Conservation (phyloP, 768 basidiomycete species). For the Lactarius tabidus region DNA sequence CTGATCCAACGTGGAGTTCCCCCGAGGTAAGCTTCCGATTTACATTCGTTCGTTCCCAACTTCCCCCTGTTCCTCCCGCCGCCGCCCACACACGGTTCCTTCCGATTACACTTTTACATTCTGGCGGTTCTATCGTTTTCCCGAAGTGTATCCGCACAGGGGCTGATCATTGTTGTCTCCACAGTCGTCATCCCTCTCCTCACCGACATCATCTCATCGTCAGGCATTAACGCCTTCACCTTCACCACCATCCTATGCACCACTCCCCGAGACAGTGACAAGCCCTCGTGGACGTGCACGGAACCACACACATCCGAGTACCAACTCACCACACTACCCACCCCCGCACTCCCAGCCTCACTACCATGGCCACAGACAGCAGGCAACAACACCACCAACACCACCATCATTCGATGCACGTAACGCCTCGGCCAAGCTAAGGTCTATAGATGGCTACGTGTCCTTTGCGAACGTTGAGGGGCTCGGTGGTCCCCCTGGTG, state of each 20-base stretch:
- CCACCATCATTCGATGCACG: conserved; percentile 53
- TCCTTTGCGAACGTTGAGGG: conserved; percentile 67
- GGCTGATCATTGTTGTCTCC: neutral
- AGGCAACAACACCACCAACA: conserved; percentile 31
- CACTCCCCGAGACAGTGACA: conserved; percentile 6
- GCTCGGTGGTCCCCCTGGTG: conserved; percentile 55
- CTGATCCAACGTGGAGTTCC: conserved; percentile 26
- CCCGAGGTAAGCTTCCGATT: conserved; percentile 17
- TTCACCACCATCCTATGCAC: conserved; percentile 20
- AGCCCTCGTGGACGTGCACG: conserved; percentile 20
- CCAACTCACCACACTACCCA: neutral
- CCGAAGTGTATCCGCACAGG: neutral
- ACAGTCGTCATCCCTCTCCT: conserved; percentile 21
- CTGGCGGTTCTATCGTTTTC: too few species aligned
- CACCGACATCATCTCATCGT: conserved; percentile 18
- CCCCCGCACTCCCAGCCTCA: neutral
- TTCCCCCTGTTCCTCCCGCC: neutral
- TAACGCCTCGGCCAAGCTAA: conserved; percentile 54
- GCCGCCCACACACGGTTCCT: too few species aligned
- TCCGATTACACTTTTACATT: neutral
- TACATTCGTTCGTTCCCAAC: neutral
- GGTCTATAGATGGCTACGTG: conserved; percentile 57
- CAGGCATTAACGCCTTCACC: conserved; percentile 23
- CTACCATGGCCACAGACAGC: conserved; percentile 14
- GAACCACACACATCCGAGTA: conserved; percentile 14